Evolutionary conservation across 108 stramenopile species (phyloP).

Genomic region (Asterionellopsis glacialis): DNA sequence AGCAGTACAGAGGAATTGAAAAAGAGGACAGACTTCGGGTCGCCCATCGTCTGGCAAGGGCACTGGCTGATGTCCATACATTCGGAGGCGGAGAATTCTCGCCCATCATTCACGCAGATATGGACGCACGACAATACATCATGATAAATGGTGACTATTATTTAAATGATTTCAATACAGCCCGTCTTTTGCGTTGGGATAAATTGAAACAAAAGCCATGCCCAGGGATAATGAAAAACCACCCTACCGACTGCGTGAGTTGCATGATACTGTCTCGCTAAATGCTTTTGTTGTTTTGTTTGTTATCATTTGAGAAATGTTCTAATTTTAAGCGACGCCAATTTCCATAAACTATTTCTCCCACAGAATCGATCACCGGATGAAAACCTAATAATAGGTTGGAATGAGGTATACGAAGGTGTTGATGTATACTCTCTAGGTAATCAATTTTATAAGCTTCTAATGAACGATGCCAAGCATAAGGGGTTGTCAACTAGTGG

Average conservation of each 20-base stretch:
- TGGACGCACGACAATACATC: constrained; percentile 24
- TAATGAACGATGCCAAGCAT: constrained; percentile 18
- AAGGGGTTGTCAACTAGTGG: too few species aligned
- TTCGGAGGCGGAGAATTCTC: constrained; percentile 30
- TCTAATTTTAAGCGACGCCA: too few species aligned
- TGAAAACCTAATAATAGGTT: constrained; percentile 32
- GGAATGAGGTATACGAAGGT: constrained; percentile 54
- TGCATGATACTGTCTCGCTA: constrained; percentile 44
- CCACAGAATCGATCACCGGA: constrained; percentile 44
- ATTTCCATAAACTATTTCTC: background rate
- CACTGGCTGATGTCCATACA: constrained; percentile 58
- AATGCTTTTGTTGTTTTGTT: background rate
- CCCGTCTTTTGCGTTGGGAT: constrained; percentile 19
- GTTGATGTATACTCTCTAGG: constrained; percentile 49
- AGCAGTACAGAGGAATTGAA: too few species aligned
- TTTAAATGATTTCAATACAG: constrained; percentile 34
- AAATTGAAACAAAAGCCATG: constrained; percentile 18
- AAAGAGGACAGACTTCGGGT: constrained; percentile 40
- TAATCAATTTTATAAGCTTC: constrained; percentile 40
- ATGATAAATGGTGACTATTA: constrained; percentile 24
- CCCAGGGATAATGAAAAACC: constrained; percentile 29
- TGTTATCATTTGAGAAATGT: too few species aligned
- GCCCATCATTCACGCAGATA: constrained; percentile 41
- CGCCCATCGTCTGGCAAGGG: constrained; percentile 55
- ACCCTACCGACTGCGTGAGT: constrained; percentile 37